These are phyloP conservation scores for Coix lacrymajobi DNA, from an alignment of 176 grass and related monocot genomes.

Conservation along the genomic window DNA sequence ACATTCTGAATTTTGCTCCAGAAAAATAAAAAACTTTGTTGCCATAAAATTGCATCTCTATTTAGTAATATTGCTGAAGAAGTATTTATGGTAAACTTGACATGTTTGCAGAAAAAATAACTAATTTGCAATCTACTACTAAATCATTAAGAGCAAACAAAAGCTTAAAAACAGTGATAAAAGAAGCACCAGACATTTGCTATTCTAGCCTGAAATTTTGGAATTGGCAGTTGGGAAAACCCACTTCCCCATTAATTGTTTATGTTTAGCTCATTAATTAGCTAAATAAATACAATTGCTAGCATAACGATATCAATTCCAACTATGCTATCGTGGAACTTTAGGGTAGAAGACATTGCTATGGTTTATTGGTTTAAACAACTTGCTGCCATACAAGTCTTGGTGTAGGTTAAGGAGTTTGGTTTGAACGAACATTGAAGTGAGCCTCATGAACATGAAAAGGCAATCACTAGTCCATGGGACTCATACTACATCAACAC, in stretches of 20 bases:
- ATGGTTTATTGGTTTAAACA: not conserved
- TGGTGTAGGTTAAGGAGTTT: not conserved
- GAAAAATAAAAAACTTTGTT: not conserved
- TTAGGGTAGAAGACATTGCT: not conserved
- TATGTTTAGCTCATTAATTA: not conserved
- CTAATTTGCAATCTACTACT: not conserved
- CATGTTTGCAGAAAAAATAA: not conserved
- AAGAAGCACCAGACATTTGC: not conserved
- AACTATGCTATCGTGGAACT: not conserved
- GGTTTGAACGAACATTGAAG: not conserved
- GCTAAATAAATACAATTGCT: not conserved
- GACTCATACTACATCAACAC: not conserved
- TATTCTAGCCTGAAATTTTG: not conserved
- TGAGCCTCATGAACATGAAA: not conserved
- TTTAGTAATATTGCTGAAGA: not conserved
- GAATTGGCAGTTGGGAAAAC: not conserved
- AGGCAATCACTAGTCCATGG: not conserved
- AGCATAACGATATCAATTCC: not conserved
- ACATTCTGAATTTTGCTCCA: constrained; percentile 3
- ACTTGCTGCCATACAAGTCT: not conserved
- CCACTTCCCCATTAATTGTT: not conserved
- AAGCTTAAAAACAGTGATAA: constrained; percentile 1
- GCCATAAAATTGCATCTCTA: not conserved
- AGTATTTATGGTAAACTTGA: not conserved
- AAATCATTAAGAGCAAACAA: not conserved